These are phyloP conservation scores for Penicillium herquei DNA, from an alignment of 495 filamentous ascomycete genomes.

Conservation along the genomic window DNA sequence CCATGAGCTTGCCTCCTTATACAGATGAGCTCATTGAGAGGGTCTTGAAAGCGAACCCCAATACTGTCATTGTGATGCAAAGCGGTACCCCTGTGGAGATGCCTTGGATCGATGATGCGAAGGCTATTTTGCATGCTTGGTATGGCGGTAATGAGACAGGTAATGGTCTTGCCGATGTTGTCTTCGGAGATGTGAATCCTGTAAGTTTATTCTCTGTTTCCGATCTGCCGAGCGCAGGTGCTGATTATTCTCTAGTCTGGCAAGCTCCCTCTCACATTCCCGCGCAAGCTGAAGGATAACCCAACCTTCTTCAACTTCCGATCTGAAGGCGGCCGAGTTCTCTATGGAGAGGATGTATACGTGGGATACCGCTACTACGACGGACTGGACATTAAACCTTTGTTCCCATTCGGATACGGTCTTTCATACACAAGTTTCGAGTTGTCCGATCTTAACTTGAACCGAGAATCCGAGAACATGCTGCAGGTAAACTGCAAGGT, in stretches of 20 bases:
- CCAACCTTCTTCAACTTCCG: slow-evolving; percentile 71
- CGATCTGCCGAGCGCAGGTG: not conserved
- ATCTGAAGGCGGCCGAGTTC: slow-evolving; percentile 65
- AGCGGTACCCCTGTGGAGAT: slow-evolving; percentile 78
- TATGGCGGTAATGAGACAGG: slow-evolving; percentile 63
- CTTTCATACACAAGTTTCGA: slow-evolving; percentile 64
- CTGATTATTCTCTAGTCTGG: slow-evolving; percentile 30
- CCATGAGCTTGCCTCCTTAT: slow-evolving; percentile 70
- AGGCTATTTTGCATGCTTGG: slow-evolving; percentile 69
- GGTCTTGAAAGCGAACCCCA: slow-evolving; percentile 64
- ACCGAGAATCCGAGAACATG: not conserved
- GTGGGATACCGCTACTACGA: slow-evolving; percentile 54
- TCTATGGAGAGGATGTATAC: slow-evolving; percentile 67
- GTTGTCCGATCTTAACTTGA: slow-evolving; percentile 35
- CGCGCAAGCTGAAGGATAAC: slow-evolving; percentile 59
- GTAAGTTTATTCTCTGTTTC: not conserved
- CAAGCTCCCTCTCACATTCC: slow-evolving; percentile 59
- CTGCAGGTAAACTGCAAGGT: not conserved
- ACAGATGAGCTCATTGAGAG: slow-evolving; percentile 68
- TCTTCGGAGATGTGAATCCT: slow-evolving; percentile 59
- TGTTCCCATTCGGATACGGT: slow-evolving; percentile 68
- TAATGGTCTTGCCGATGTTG: slow-evolving; percentile 51
- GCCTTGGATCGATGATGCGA: slow-evolving; percentile 69
- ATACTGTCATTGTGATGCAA: slow-evolving; percentile 73
- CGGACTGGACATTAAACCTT: slow-evolving; percentile 46